These are phyloP conservation scores for Acephala macrosclerotiorum DNA, from an alignment of 2,329 filamentous ascomycete genomes.

Conservation along the genomic window DNA sequence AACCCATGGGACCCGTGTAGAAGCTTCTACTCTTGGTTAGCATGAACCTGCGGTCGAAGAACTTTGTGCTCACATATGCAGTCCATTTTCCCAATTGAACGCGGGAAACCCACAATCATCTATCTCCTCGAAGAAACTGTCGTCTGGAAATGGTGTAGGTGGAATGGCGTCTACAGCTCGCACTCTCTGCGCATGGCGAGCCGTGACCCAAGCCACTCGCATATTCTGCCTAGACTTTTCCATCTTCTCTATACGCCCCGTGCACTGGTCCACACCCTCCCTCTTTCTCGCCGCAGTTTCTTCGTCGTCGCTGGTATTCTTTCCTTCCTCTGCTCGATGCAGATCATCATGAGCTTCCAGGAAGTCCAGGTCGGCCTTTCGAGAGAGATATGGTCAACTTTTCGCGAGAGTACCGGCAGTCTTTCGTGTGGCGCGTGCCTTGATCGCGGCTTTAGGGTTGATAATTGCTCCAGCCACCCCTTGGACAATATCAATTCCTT, in stretches of 20 bases:
- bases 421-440: conserved; percentile 28
- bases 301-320: conserved; percentile 20
- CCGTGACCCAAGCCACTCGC: conserved; percentile 47
- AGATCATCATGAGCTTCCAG: conserved; percentile 44
- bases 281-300: conserved; percentile 27
- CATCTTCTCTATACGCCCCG: conserved; percentile 35
- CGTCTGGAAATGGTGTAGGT: conserved; percentile 32
- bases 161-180: conserved; percentile 33
- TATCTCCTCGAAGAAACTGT: conserved; percentile 37
- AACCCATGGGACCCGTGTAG: conserved; percentile 43
- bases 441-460: conserved; percentile 34
- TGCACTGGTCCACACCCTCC: conserved; percentile 23
- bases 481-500: conserved; percentile 26
- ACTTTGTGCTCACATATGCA: conserved; percentile 30
- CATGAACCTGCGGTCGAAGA: conserved; percentile 17
- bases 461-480: conserved; percentile 23
- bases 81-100: conserved; percentile 24
- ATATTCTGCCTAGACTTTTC: conserved; percentile 43
- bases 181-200: conserved; percentile 46
- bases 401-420: conserved; percentile 35
- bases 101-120: conserved; percentile 35
- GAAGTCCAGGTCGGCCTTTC: conserved; percentile 47
- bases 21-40: conserved; percentile 37
- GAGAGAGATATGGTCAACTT: conserved; percentile 42
- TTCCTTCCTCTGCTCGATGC: conserved; percentile 15